Base-by-base conservation (phyloP, 2,329 filamentous ascomycete species). In the Albifimbria verrucaria region DNA sequence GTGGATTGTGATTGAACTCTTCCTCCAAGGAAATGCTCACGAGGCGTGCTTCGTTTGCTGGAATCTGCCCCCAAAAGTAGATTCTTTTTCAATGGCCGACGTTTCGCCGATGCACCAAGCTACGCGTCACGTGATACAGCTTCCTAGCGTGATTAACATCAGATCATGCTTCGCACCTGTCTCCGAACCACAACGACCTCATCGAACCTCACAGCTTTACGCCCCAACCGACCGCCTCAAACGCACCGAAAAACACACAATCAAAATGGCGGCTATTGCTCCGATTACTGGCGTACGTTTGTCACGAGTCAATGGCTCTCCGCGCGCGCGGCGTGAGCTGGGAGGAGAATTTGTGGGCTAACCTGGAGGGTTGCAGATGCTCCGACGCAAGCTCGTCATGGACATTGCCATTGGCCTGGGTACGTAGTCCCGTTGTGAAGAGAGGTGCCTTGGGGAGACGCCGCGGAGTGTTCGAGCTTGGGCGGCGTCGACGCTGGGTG, bases 201-300 rank as follows among this genome's bases (percentile, higher is more conserved):
- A 55, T 56, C 54, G 55, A 62, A 63, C 59, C 54, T 60, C 58
- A 51, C 52, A 52, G 53, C 55, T 49, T 54, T 56, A 57, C 53
- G 58, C 60, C 57, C 55, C 52, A 55, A 59, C 59, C 57, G 55
- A 54, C 54, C 52, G 45, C 50, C 52, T 53, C 51, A 57, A 57
- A 52, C 57, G 59, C 52, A 64, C 58, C 52, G 52, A 50, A 60
- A 61, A 59, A 58, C 56, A 41, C 59, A 53, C 45, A 54, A 53
- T 70, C 68, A 74, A 61, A 71, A 82, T 82, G 78, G 77, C 32
- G 32, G 32, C 80, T 62, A 65, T 83, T 70, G 73, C 74, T 65
- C 81, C 80, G 55, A 81, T 85, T 61, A 82, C 79, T 59, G 81
- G 81, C 66, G 81, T 85, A 82, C 59, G 81, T 81, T 55, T 58